A percentile compares a stretch with the other conserved stretches of the same genome.
These are phyloP conservation scores for Fomitopsis pinicola DNA, from an alignment of 1,284 basidiomycete genomes.

Conservation along the genomic window DNA sequence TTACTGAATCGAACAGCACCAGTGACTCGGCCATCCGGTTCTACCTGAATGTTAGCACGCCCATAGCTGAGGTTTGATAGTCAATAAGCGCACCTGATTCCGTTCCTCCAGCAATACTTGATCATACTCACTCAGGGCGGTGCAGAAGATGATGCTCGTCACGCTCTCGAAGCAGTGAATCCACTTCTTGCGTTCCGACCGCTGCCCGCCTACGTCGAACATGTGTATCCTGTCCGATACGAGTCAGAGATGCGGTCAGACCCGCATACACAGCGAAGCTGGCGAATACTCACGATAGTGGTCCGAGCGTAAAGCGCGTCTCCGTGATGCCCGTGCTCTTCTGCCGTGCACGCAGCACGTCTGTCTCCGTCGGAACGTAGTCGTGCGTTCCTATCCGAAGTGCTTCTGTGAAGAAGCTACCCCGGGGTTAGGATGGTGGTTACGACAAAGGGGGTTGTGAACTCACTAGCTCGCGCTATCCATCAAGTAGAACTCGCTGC, in stretches of 20 bases:
- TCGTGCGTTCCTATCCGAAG: slow-evolving; percentile 74
- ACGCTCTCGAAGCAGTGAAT: slow-evolving; percentile 94
- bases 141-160: slow-evolving; percentile 94
- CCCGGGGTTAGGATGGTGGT: background rate
- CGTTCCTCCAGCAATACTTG: slow-evolving; percentile 82
- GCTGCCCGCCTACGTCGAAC: slow-evolving; percentile 93
- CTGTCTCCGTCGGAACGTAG: slow-evolving; percentile 86
- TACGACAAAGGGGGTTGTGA: background rate
- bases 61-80: background rate
- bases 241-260: slow-evolving; percentile 16
- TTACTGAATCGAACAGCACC: slow-evolving; percentile 91
- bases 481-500: slow-evolving; percentile 94
- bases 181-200: slow-evolving; percentile 94
- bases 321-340: slow-evolving; percentile 95
- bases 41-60: slow-evolving; percentile 32
- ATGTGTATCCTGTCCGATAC: slow-evolving; percentile 72
- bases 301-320: slow-evolving; percentile 75
- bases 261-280: background rate
- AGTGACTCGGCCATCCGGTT: slow-evolving; percentile 96
- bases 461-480: slow-evolving; percentile 90
- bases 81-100: slow-evolving; percentile 52
- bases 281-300: slow-evolving; percentile 45
- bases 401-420: slow-evolving; percentile 86
- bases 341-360: slow-evolving; percentile 84
- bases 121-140: slow-evolving; percentile 92